These are phyloP conservation scores for Yamagishiella unicocca DNA, from an alignment of 139 green algal genomes.

Conservation along the genomic window DNA sequence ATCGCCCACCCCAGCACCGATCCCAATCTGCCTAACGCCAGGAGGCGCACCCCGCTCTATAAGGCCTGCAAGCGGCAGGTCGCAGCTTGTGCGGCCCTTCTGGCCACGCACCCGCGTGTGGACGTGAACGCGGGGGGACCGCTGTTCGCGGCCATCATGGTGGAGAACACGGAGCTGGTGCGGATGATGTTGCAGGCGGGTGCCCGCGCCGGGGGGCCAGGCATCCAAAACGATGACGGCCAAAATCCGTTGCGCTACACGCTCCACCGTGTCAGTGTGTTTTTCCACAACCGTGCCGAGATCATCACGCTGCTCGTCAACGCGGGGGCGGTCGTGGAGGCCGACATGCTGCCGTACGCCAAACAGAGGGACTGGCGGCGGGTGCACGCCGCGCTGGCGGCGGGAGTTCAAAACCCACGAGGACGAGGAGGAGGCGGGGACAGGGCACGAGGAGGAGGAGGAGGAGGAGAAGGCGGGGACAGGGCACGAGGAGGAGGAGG, in stretches of 20 bases:
- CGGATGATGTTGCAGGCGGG: background rate
- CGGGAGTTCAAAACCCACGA: no score
- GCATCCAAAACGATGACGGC: background rate
- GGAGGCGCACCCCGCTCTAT: slow-evolving; percentile 11
- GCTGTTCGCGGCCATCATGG: slow-evolving; percentile 22
- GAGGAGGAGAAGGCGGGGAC: background rate
- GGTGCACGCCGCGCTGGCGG: slow-evolving; percentile 6
- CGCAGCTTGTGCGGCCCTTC: background rate
- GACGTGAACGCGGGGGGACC: slow-evolving; percentile 2
- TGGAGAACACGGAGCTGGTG: background rate
- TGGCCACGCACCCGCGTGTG: background rate
- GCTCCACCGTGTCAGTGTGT: background rate
- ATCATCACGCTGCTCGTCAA: background rate
- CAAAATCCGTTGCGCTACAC: background rate
- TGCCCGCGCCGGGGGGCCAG: background rate
- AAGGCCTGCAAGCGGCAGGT: slow-evolving; percentile 17
- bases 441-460: background rate
- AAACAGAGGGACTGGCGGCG: background rate
- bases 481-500: background rate
- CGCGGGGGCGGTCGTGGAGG: background rate
- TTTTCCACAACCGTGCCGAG: background rate
- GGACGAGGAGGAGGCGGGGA: background rate
- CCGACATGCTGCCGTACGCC: background rate
- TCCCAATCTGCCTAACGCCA: background rate
- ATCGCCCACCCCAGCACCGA: background rate